These are phyloP conservation scores for Quercus robur DNA, from an alignment of 306 rosid genomes.

Conservation along the genomic window DNA sequence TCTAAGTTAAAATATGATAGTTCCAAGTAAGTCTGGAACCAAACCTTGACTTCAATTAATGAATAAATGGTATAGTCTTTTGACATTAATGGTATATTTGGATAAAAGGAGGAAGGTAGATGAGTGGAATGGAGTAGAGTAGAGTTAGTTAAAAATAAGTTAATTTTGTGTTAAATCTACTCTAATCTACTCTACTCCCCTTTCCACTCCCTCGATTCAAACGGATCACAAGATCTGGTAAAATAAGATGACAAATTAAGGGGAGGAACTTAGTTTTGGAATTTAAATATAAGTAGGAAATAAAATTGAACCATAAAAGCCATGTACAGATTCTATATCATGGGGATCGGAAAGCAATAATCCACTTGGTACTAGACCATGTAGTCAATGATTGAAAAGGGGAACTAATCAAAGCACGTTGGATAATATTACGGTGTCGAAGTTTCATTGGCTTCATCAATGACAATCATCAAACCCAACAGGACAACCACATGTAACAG, in stretches of 20 bases:
- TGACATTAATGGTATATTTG: not conserved
- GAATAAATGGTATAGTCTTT: not conserved
- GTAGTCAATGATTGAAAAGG: not conserved
- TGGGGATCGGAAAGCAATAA: no score
- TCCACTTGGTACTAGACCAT: not conserved
- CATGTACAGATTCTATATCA: not conserved
- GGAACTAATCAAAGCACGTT: not conserved
- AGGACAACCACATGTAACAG: not conserved
- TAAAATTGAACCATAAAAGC: not conserved
- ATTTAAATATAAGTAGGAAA: not conserved
- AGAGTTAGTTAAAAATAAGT: no score
- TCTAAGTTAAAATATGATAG: no score
- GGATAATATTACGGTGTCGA: not conserved
- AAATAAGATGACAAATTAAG: not conserved
- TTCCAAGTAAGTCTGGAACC: not conserved
- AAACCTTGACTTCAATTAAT: not conserved
- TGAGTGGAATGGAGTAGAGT: rapidly evolving
- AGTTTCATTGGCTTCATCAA: not conserved
- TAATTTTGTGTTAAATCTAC: no score
- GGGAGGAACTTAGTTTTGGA: not conserved
- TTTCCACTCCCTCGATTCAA: rapidly evolving
- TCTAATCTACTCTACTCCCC: no score
- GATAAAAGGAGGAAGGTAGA: rapidly evolving
- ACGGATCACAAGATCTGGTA: not conserved
- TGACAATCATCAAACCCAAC: not conserved